Base-by-base conservation (phyloP, 805 yeast species). In the Lipomyces kockii region DNA sequence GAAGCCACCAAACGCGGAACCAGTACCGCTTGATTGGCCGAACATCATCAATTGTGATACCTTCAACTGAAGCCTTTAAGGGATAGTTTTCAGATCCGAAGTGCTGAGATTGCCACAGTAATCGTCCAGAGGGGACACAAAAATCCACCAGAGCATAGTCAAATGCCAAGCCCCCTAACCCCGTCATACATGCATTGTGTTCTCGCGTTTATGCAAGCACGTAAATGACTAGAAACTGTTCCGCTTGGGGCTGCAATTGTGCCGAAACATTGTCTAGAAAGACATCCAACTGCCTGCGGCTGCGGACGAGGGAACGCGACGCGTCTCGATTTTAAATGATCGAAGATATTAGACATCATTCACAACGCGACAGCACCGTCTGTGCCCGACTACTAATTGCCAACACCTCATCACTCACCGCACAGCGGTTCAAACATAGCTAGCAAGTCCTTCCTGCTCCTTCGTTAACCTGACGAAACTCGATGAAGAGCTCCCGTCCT, bases 1-100 rank as follows among this genome's bases (percentile, higher is more conserved):
- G 58, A 69, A 69, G 37, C 72, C 71, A 60, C 72, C 72, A 57
- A 69, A 69, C 2, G 67, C 66, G 43, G 72, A 69, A 57, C 72
- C 72, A 25, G 71, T 57, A 6, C 68, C 67, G 64, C 61, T 60
- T n/a, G 66, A 61, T 57, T 65, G 66, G 32, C 72, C 71, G 57
- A 69, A 69, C 72, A 69, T 69, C 34, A 58, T 51, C 54, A 58
- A 56, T 20, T 8, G 11, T 11, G 49, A 43, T 43, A 17, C 22
- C 22, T n/a, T 43, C 49, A 14, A 22, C 49, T 43, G 49, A 43
- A 43, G 49, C 20, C 49, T 6, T 17, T 2, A 17, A 43, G 20
- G 6, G 22, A 43, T 43, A 17, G 49, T 17, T 43, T 43, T n/a
- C 49, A 43, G 9, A 43, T 43, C 49, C 9, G 20, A n/a, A 43